Base-by-base conservation (phyloP, 345 rosid species). In the Salix koriyanagi region DNA sequence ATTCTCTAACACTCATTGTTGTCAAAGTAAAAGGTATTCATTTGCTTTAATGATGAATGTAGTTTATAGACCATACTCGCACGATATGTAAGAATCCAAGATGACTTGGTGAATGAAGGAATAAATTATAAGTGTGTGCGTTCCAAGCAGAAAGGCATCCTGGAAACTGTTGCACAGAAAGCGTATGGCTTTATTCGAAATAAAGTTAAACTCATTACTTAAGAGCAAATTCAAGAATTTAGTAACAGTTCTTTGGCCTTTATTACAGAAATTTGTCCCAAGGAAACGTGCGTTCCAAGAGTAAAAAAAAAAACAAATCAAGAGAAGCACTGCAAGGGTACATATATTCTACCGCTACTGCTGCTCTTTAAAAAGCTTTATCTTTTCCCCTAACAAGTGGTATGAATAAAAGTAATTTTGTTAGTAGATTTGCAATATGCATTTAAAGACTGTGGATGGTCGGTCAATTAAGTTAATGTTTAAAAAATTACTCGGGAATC, bases 31-130 rank as follows among this genome's bases (percentile, higher is more conserved):
- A 6, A 5, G 5, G 46, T 18, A 19, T 54, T 71, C 48, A 56
- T 61, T 72, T 56, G 66, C 37, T 44, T 4, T 25, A 26, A 25
- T 26, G 36, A 14, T 34, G n/a, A 54, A 34, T 72, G 26, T 25
- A 4, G 28, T 26, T 2, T 26, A 62, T 3, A 44, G 50, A 44
- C 4, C 52, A 67, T 75, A 66, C 48, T 66, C 71, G n/a, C 26
- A 7, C 36, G 23, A 1, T 16, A 25, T 65, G 13, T 11, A 26
- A 65, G 87, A 79, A 82, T 84, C 89, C 42, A 73, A 75, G 81
- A 76, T 84, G 71, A 73, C 85, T 82, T 86, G 72, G 30, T 52
- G 73, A 65, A 41, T 48, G 64, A 4, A 72, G 7, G 9, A 37
- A 60, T 44, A 16, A 46, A 67, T 8, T 10, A 11, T 15, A 64